Conservation (phyloP, 2,329 filamentous ascomycete genomes). For the Fusarium irregulare region DNA sequence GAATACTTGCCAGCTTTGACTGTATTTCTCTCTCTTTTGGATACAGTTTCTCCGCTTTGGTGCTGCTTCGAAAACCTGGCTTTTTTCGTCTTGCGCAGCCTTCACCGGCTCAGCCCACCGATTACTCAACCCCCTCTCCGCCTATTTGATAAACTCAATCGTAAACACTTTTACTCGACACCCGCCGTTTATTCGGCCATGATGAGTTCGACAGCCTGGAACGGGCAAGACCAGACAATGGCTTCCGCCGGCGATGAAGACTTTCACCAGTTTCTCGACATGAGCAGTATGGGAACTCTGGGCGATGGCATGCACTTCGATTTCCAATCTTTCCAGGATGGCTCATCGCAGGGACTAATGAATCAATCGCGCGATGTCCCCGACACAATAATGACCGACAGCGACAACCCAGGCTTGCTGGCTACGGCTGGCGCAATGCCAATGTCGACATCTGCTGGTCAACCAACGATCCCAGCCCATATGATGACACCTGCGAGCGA, state of each 20-base stretch:
- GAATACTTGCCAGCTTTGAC: constrained; percentile 10
- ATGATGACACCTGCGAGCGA: constrained; percentile 61
- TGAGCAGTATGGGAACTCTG: constrained; percentile 66
- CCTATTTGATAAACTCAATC: constrained; percentile 14
- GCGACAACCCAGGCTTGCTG: constrained; percentile 48
- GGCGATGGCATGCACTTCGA: constrained; percentile 68
- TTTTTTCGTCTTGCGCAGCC: constrained; percentile 13
- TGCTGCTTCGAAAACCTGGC: constrained; percentile 16
- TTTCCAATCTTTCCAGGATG: constrained; percentile 65
- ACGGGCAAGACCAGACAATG: constrained; percentile 66
- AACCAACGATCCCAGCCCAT: constrained; percentile 59
- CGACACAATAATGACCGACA: constrained; percentile 53
- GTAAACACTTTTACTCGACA: constrained; percentile 21
- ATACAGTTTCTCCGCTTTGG: constrained; percentile 24
- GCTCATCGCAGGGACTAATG: constrained; percentile 50
- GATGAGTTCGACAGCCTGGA: constrained; percentile 68
- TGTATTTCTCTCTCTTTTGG: constrained; percentile 4
- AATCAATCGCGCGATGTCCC: constrained; percentile 46
- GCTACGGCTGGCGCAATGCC: constrained; percentile 51
- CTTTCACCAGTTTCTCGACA: constrained; percentile 72
- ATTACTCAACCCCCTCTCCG: constrained; percentile 25
- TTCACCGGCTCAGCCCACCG: constrained; percentile 16
- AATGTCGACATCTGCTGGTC: constrained; percentile 60
- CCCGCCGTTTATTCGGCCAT: constrained; percentile 48
- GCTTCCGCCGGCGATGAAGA: constrained; percentile 66